Base-by-base conservation (phyloP, 2,329 filamentous ascomycete genomes). In the Geosmithia morbida region DNA sequence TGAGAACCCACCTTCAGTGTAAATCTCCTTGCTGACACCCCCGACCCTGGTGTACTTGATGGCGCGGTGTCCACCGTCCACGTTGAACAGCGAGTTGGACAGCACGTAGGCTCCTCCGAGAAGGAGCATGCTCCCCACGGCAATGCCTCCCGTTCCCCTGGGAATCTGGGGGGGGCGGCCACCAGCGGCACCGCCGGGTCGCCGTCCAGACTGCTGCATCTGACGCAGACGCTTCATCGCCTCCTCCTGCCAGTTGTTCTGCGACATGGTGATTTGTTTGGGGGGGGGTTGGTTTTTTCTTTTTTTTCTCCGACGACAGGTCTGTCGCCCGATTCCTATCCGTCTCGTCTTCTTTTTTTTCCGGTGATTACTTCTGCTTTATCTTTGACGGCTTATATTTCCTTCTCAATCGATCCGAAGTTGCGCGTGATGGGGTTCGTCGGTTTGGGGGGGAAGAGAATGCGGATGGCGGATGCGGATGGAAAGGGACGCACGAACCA, bases 11-110 rank as follows among this genome's bases (percentile, higher is more conserved):
- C 90, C 92, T 87, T 98, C 92, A 58, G 59, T 75, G 71, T 94
- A 98, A 65, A 98, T 98, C 61, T 97, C 87, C 70, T 89, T 89
- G 74, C 86, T 83, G 48, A 98, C 90, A 73, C 92, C 92, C 59
- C 80, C 86, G 67, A 95, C 60, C 64, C 89, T 83, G 58, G 84
- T 88, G 72, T 98, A 98, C 69, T 98, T 98, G 77, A 98, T 98
- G 54, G 92, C 92, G 62, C 92, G 83, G 68, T 97, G 92, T 70
- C 92, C 92, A 82, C 92, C 92, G 62, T 98, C 92, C 58, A 98
- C 92, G 70, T 83, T 83, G 71, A 83, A 83, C 5, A 83, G 70
- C 43, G 79, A 74, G 62, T 80, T 75, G 57, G 75, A 70, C 53
- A 80, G 56, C 54, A 79, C 52, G 56, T 74, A 60, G 48, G 68